These are phyloP conservation scores for Plantago coronopus DNA, from an alignment of 305 asterid genomes.

Conservation along the genomic window DNA sequence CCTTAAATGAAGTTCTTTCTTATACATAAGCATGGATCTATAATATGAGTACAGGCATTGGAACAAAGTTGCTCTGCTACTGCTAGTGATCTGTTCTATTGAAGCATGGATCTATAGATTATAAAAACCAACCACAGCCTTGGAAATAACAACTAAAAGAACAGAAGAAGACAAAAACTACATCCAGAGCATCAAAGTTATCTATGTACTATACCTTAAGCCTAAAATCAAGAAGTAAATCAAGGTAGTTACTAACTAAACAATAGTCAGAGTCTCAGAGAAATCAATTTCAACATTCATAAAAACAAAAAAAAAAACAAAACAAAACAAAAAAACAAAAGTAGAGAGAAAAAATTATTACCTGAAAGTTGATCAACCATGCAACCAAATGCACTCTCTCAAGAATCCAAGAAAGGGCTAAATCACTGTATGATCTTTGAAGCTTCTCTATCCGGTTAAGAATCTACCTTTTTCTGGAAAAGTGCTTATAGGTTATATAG, in stretches of 20 bases:
- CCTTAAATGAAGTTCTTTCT: too few species aligned
- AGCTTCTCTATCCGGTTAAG: constrained; percentile 42
- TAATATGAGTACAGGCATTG: not conserved
- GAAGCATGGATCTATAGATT: not conserved
- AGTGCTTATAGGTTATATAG: constrained; percentile 2
- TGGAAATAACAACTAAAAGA: not conserved
- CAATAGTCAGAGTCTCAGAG: constrained; percentile 7
- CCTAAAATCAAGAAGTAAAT: too few species aligned
- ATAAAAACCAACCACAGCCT: not conserved
- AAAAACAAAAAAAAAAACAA: constrained; percentile 5
- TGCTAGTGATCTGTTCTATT: too few species aligned
- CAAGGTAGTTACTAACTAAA: not conserved
- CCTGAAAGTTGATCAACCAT: constrained; percentile 31
- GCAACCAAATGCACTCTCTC: constrained; percentile 33
- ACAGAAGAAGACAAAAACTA: not conserved
- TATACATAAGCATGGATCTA: not conserved
- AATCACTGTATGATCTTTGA: constrained; percentile 36
- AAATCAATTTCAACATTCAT: constrained; percentile 13
- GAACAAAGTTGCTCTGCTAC: too few species aligned
- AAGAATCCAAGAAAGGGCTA: constrained; percentile 28
- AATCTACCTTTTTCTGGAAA: constrained; percentile 27
- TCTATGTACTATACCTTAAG: not conserved
- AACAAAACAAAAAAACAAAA: constrained; percentile 6
- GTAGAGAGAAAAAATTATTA: constrained; percentile 20
- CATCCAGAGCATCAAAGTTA: constrained; percentile 9